A percentile compares a stretch with the other conserved stretches of the same genome.
Evolutionary conservation across 1,139 yeast species (phyloP).

Genomic region (Protomyces arabidopsidicola): DNA sequence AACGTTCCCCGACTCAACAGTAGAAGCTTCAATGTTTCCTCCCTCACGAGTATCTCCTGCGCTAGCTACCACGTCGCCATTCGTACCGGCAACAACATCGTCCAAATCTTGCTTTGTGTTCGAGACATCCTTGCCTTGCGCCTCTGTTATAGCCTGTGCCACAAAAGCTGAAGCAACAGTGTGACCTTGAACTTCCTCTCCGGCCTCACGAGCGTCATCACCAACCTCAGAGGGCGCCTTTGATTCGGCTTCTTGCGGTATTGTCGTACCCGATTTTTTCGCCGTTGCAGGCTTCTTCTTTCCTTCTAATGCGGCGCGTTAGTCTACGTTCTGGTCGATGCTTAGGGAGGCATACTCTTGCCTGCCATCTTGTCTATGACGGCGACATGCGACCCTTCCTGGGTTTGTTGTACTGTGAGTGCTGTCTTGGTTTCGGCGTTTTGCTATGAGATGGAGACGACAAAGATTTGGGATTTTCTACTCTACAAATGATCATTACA

Average conservation of each 20-base stretch:
- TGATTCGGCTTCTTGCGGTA: not conserved
- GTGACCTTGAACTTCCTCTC: not conserved
- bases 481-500: too few species aligned
- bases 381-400: not conserved
- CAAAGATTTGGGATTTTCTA: too few species aligned
- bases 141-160: not conserved
- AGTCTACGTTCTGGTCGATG: not conserved
- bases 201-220: not conserved
- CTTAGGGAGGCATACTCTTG: not conserved
- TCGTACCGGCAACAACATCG: too few species aligned
- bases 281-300: not conserved
- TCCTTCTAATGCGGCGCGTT: not conserved
- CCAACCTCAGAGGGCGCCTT: not conserved
- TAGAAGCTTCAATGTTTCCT: too few species aligned
- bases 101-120: too few species aligned
- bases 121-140: not conserved
- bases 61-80: too few species aligned
- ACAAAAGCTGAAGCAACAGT: not conserved
- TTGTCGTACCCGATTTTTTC: not conserved
- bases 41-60: too few species aligned
- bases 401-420: not conserved
- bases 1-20: too few species aligned
- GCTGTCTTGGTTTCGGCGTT: not conserved
- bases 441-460: too few species aligned
- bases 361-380: not conserved